Percentiles rank a stretch among this genome's conserved stretches.
Conservation (phyloP, 129 eudicot species). For the Rutidosis leptorrhynchoides region DNA sequence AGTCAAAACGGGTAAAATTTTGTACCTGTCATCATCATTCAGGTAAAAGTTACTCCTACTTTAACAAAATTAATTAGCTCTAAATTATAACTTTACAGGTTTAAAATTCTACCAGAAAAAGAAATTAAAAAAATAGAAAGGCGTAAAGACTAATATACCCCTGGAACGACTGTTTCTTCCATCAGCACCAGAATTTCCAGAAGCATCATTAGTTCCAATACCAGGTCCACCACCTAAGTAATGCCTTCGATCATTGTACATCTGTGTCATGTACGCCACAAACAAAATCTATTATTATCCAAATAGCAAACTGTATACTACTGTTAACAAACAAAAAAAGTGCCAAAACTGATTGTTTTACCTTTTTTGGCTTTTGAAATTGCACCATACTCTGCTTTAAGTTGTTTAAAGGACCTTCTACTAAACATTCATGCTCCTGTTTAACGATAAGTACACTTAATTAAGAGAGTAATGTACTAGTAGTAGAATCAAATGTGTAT, state of each 20-base stretch:
- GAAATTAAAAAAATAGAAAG: background rate
- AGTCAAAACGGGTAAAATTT: background rate
- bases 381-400: conserved; percentile 98
- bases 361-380: conserved; percentile 96
- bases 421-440: conserved; percentile 94
- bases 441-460: background rate
- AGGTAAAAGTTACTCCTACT: too few relatives aligned
- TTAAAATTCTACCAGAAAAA: background rate
- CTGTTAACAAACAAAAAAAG: background rate
- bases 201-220: conserved; percentile 53
- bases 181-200: conserved; percentile 51
- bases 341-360: conserved; percentile 10
- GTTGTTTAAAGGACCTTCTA: conserved; percentile 91
- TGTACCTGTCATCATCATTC: too few relatives aligned
- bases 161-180: conserved; percentile 76
- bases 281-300: background rate
- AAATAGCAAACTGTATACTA: background rate
- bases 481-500: background rate
- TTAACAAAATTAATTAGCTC: background rate
- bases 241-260: conserved; percentile 80
- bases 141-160: conserved; percentile 42
- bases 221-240: conserved; percentile 86
- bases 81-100: background rate
- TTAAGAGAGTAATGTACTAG: background rate
- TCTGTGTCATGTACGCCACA: conserved; percentile 43